These are phyloP conservation scores for Polyporus arcularius DNA, from an alignment of 768 basidiomycete species.

Conservation along the genomic window DNA sequence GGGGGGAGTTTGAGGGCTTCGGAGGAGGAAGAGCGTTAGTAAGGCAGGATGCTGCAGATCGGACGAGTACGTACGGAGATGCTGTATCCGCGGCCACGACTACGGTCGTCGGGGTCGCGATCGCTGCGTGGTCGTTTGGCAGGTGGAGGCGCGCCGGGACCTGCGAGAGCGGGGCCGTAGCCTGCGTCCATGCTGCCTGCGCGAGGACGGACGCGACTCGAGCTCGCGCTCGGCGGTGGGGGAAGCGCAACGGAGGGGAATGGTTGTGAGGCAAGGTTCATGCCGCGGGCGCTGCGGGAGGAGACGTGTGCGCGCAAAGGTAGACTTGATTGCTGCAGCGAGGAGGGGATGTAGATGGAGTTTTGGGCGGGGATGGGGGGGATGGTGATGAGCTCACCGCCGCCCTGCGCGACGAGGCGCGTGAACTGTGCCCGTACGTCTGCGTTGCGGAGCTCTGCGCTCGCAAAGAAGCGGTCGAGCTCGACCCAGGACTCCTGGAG, in stretches of 20 bases:
- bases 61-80: constrained; percentile 28
- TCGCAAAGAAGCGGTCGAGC: constrained; percentile 48
- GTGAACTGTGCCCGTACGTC: constrained; percentile 53
- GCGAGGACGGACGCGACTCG: constrained; percentile 43
- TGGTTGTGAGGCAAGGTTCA: constrained; percentile 28
- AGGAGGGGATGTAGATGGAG: constrained; percentile 14
- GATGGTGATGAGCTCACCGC: constrained; percentile 43
- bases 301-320: constrained; percentile 6
- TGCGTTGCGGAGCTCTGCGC: constrained; percentile 45
- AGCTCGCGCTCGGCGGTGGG: constrained; percentile 39
- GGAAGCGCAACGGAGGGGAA: constrained; percentile 41
- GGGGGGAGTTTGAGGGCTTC: constrained; percentile 25
- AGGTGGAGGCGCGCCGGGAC: constrained; percentile 46
- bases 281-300: constrained; percentile 19
- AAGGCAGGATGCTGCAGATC: not conserved
- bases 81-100: constrained; percentile 28
- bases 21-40: constrained; percentile 4
- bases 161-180: constrained; percentile 27
- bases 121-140: constrained; percentile 47
- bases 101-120: constrained; percentile 28
- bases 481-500: constrained; percentile 50
- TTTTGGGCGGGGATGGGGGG: constrained; percentile 17
- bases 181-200: constrained; percentile 43
- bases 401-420: constrained; percentile 45
- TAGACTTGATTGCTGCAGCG: constrained; percentile 8